Evolutionary conservation across 495 filamentous ascomycete genomes (phyloP).

Genomic region (Pyronema domesticum): DNA sequence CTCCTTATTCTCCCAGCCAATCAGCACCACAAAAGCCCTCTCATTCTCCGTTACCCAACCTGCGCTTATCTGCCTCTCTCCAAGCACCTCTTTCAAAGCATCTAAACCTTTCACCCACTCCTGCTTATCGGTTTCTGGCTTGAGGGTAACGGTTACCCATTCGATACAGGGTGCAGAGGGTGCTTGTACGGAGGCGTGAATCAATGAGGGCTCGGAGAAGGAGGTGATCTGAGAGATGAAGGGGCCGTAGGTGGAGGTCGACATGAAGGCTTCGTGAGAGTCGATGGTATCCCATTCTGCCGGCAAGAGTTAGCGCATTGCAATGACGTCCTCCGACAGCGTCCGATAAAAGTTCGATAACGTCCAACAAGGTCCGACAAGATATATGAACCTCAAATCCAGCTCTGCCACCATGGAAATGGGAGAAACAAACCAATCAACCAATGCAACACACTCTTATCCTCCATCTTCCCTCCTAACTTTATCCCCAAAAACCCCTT

Average conservation of each 20-base stretch:
- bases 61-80: slow-evolving; percentile 1
- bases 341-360: too few species aligned
- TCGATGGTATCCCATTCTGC: slow-evolving; percentile 13
- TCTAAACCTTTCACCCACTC: slow-evolving; percentile 3
- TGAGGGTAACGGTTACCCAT: slow-evolving; percentile 4
- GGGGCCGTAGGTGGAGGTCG: slow-evolving; percentile 2
- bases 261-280: slow-evolving; percentile 7
- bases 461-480: slow-evolving; percentile 14
- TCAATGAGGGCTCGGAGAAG: slow-evolving; percentile 2
- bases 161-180: slow-evolving; percentile 8
- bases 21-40: slow-evolving; percentile 3
- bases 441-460: slow-evolving; percentile 11
- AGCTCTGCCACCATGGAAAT: neutral
- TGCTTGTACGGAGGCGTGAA: slow-evolving; percentile 6
- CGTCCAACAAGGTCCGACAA: too few species aligned
- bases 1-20: slow-evolving; percentile 18
- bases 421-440: slow-evolving; percentile 7
- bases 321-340: neutral
- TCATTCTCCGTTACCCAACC: slow-evolving; percentile 17
- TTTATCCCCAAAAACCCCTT: neutral
- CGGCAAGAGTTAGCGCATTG: neutral
- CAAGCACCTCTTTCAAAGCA: slow-evolving; percentile 8
- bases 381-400: neutral
- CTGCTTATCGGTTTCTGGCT: slow-evolving; percentile 2
- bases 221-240: slow-evolving; percentile 3